phyloP scores from a whole-genome alignment of 2,329 filamentous ascomycete genomes.

The Nigrograna mackinnonii region DNA sequence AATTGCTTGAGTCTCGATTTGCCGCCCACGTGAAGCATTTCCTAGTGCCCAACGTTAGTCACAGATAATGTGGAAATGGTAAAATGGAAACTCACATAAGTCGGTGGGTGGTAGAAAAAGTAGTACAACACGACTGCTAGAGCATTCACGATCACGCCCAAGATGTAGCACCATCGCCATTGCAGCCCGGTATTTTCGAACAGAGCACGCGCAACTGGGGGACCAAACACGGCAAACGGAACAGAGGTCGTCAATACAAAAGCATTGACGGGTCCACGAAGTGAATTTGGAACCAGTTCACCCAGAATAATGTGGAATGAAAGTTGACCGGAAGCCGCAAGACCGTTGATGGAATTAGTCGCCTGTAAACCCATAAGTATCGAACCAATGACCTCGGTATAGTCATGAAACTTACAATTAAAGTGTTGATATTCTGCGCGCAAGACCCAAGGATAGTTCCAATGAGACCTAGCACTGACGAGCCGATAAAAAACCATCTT shows the following conservation, averaged over 20 bases:
- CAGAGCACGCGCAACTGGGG: constrained; percentile 31
- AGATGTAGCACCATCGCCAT: constrained; percentile 37
- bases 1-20: constrained; percentile 39
- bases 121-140: constrained; percentile 31
- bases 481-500: constrained; percentile 39
- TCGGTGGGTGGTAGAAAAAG: constrained; percentile 41
- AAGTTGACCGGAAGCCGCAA: constrained; percentile 42
- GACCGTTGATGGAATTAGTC: constrained; percentile 38
- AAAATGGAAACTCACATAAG: constrained; percentile 23
- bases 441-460: constrained; percentile 42
- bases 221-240: constrained; percentile 35
- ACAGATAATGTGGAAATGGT: neutral
- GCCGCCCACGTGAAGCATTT: constrained; percentile 37
- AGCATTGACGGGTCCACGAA: constrained; percentile 39
- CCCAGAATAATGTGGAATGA: constrained; percentile 43
- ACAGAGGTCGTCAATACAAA: constrained; percentile 31
- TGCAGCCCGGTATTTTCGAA: constrained; percentile 31
- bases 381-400: neutral
- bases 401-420: constrained; percentile 21
- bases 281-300: constrained; percentile 40
- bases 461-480: constrained; percentile 34
- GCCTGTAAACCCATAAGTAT: constrained; percentile 9
- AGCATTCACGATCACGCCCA: constrained; percentile 32
- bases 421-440: constrained; percentile 34
- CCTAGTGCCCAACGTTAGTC: constrained; percentile 23